phyloP scores from a whole-genome alignment of 2,329 filamentous ascomycete genomes.

The Pseudocercospora vitis region DNA sequence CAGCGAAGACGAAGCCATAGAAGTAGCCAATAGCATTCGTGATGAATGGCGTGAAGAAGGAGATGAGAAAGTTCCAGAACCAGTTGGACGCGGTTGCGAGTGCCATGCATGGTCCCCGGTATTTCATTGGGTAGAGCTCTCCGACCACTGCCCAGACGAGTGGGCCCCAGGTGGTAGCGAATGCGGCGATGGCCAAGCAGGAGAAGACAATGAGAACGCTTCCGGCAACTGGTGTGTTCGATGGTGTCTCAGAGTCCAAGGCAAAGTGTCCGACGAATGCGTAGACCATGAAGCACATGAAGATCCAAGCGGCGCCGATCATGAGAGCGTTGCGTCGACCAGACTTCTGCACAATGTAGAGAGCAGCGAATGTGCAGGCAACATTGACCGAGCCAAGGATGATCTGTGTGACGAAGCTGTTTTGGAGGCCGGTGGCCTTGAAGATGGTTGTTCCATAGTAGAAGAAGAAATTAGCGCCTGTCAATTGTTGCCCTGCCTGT shows the following conservation, averaged over 20 bases:
- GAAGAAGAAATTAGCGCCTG: slow-evolving; percentile 46
- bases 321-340: slow-evolving; percentile 51
- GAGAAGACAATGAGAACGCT: slow-evolving; percentile 41
- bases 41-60: slow-evolving; percentile 43
- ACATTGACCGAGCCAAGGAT: slow-evolving; percentile 53
- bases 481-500: slow-evolving; percentile 38
- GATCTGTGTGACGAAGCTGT: slow-evolving; percentile 50
- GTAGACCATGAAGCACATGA: slow-evolving; percentile 64
- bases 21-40: slow-evolving; percentile 41
- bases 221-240: slow-evolving; percentile 32
- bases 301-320: slow-evolving; percentile 44
- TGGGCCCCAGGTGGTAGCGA: slow-evolving; percentile 40
- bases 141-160: slow-evolving; percentile 39
- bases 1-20: slow-evolving; percentile 44
- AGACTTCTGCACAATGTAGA: slow-evolving; percentile 52
- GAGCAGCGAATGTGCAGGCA: slow-evolving; percentile 48
- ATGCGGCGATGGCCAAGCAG: slow-evolving; percentile 40
- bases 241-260: slow-evolving; percentile 24
- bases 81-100: slow-evolving; percentile 49
- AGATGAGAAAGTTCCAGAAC: slow-evolving; percentile 38
- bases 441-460: slow-evolving; percentile 45
- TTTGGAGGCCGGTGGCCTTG: slow-evolving; percentile 34
- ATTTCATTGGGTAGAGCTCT: slow-evolving; percentile 39
- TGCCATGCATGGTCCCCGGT: slow-evolving; percentile 48
- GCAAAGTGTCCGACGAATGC: slow-evolving; percentile 36